Evolutionary conservation across 2,329 filamentous ascomycete genomes (phyloP).

Genomic region (Amesomyces nigricolor): DNA sequence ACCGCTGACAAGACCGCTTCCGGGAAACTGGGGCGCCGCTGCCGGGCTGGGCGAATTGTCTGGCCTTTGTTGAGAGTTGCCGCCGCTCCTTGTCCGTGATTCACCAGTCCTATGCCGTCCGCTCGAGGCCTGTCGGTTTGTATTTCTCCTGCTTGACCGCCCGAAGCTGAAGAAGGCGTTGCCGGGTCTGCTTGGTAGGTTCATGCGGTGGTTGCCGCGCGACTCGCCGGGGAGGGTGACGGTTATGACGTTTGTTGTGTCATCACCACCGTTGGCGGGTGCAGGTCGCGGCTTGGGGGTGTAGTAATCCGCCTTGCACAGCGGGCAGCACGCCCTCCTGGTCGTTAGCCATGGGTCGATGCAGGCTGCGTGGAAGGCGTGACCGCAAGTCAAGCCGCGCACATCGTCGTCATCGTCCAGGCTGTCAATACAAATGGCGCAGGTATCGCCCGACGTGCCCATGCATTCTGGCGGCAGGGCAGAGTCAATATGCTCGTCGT

Average conservation of each 20-base stretch:
- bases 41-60: not conserved
- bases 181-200: conserved; percentile 36
- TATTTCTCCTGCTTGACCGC: conserved; percentile 10
- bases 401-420: conserved; percentile 95
- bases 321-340: conserved; percentile 87
- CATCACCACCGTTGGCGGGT: conserved; percentile 37
- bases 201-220: conserved; percentile 37
- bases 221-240: conserved; percentile 27
- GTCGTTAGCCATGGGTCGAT: conserved; percentile 96
- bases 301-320: conserved; percentile 98
- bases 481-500: conserved; percentile 78
- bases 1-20: conserved; percentile 7
- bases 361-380: conserved; percentile 94
- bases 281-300: conserved; percentile 77
- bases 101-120: not conserved
- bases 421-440: conserved; percentile 91
- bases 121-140: not conserved
- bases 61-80: not conserved
- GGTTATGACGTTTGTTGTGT: conserved; percentile 30
- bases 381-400: conserved; percentile 89
- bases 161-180: conserved; percentile 25
- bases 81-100: not conserved
- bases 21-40: not conserved
- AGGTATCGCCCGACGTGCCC: conserved; percentile 79
- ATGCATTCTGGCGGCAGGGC: conserved; percentile 77